These are phyloP conservation scores for Hibiscus syriacus DNA, from an alignment of 345 rosid genomes.

Conservation along the genomic window DNA sequence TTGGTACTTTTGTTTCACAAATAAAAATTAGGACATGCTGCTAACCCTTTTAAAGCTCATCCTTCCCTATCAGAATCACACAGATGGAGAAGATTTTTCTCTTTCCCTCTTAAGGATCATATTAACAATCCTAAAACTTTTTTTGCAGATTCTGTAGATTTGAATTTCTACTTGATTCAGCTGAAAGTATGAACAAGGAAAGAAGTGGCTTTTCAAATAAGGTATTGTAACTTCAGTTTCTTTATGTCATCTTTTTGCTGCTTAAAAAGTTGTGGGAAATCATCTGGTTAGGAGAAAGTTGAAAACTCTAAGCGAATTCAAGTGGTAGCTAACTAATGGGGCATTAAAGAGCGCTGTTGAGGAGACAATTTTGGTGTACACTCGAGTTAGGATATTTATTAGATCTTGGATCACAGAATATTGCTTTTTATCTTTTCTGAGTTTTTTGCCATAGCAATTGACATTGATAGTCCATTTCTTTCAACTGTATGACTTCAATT, in stretches of 20 bases:
- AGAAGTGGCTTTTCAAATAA: conserved; percentile 4
- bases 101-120: not conserved
- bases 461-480: conserved; percentile 19
- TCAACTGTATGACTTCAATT: conserved; percentile 20
- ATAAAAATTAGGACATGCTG: too few species aligned
- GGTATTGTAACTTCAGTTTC: conserved; percentile 16
- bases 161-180: conserved; percentile 11
- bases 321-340: not conserved
- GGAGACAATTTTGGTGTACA: conserved; percentile 25
- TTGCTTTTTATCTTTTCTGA: not conserved
- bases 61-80: not conserved
- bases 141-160: conserved; percentile 15
- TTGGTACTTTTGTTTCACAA: not conserved
- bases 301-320: not conserved
- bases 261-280: not conserved
- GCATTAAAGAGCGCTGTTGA: not conserved
- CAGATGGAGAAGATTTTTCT: not conserved
- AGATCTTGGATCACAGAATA: conserved; percentile 16
- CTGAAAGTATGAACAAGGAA: not conserved
- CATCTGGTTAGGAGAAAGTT: not conserved
- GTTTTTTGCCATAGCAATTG: not conserved
- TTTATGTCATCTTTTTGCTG: not conserved
- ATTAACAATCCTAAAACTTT: not conserved
- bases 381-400: conserved; percentile 17
- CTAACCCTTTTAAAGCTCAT: not conserved